phyloP scores from a whole-genome alignment of 2,329 filamentous ascomycete species.

The Scolecobasidium constrictum region DNA sequence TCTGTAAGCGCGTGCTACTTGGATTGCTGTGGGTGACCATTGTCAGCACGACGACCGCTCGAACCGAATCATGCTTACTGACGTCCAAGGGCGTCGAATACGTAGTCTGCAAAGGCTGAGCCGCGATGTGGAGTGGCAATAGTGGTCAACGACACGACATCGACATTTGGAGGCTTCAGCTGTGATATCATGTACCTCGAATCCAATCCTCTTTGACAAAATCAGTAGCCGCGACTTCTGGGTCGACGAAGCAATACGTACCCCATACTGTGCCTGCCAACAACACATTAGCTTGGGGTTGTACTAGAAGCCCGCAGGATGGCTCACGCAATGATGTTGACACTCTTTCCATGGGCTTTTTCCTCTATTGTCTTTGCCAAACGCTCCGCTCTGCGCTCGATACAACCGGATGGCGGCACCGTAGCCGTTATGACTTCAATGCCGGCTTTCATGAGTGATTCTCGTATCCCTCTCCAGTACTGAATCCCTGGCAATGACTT shows the following conservation, averaged over 20 bases:
- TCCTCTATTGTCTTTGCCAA: constrained; percentile 41
- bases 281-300: neutral
- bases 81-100: constrained; percentile 48
- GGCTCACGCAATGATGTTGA: constrained; percentile 55
- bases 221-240: no score
- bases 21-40: neutral
- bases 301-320: neutral
- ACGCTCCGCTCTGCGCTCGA: constrained; percentile 45
- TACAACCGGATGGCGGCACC: constrained; percentile 48
- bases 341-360: constrained; percentile 43
- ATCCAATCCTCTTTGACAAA: constrained; percentile 51
- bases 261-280: neutral
- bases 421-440: constrained; percentile 51
- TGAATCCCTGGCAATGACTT: constrained; percentile 44
- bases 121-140: constrained; percentile 51
- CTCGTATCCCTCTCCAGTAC: constrained; percentile 54
- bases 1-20: constrained; percentile 40
- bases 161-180: constrained; percentile 52
- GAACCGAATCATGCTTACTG: constrained; percentile 33
- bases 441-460: constrained; percentile 44
- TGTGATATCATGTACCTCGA: constrained; percentile 53
- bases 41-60: constrained; percentile 12
- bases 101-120: constrained; percentile 51
- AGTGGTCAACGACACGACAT: constrained; percentile 59
- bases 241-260: no score